These are phyloP conservation scores for Proliferodiscus dingleyae DNA, from an alignment of 2,329 filamentous ascomycete genomes.

Conservation along the genomic window DNA sequence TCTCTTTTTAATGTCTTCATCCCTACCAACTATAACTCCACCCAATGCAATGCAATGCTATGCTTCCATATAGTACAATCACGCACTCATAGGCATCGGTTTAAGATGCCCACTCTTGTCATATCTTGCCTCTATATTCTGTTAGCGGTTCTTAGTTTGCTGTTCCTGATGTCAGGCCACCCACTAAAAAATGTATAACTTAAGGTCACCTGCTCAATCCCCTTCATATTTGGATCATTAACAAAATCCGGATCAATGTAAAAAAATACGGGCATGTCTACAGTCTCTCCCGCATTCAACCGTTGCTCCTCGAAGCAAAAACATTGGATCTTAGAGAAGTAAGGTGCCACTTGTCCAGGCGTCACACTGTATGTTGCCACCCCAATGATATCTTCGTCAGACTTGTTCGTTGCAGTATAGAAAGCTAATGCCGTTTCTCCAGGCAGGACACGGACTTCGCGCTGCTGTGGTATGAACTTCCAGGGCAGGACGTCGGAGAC, in stretches of 20 bases:
- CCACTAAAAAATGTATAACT: slow-evolving; percentile 98
- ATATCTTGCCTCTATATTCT: slow-evolving; percentile 67
- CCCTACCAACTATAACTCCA: slow-evolving; percentile 14
- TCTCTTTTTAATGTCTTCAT: not conserved
- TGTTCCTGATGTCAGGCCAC: slow-evolving; percentile 33
- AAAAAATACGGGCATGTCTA: slow-evolving; percentile 99
- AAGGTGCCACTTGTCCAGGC: slow-evolving; percentile 89
- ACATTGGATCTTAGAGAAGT: slow-evolving; percentile 99
- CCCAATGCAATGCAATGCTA: slow-evolving; percentile 17
- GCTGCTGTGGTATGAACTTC: slow-evolving; percentile 96
- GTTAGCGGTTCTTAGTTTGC: slow-evolving; percentile 32
- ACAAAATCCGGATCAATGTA: slow-evolving; percentile 96
- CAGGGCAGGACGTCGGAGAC: slow-evolving; percentile 93
- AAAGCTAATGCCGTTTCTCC: slow-evolving; percentile 97
- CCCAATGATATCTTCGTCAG: slow-evolving; percentile 89
- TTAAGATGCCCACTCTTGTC: slow-evolving; percentile 70
- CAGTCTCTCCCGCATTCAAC: slow-evolving; percentile 88
- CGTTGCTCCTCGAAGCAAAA: slow-evolving; percentile 99
- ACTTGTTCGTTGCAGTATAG: slow-evolving; percentile 92
- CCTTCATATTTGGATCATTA: slow-evolving; percentile 87
- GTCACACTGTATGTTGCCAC: slow-evolving; percentile 98
- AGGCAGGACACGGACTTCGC: slow-evolving; percentile 89
- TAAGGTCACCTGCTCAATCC: slow-evolving; percentile 89
- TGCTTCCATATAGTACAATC: slow-evolving; percentile 15
- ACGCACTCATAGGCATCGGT: slow-evolving; percentile 21